Evolutionary conservation across 495 filamentous ascomycete species (phyloP).

Genomic region (Ramalina peruviana): DNA sequence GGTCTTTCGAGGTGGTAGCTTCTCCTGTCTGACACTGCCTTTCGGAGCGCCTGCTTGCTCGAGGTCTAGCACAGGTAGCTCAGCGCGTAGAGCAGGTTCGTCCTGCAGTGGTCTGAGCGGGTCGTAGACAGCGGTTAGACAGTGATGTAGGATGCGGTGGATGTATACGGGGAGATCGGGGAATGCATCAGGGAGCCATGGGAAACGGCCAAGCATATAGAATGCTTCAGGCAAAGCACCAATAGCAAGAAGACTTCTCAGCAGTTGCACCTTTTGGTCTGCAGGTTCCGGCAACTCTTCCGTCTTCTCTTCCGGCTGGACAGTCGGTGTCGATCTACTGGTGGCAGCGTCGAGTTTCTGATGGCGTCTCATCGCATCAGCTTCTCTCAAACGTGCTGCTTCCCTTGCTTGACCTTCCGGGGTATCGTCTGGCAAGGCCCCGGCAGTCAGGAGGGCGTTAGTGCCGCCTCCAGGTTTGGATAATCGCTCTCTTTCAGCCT

Average conservation of each 20-base stretch:
- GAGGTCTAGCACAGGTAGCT: constrained; percentile 36
- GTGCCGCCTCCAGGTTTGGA: constrained; percentile 48
- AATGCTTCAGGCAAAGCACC: constrained; percentile 88
- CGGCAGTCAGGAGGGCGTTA: constrained; percentile 87
- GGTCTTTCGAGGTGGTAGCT: constrained; percentile 43
- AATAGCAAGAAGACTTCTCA: constrained; percentile 76
- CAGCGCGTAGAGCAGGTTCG: constrained; percentile 25
- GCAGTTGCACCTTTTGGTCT: constrained; percentile 79
- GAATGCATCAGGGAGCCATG: constrained; percentile 74
- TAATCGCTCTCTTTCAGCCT: constrained; percentile 59
- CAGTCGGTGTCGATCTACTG: constrained; percentile 29
- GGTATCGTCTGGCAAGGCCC: constrained; percentile 74
- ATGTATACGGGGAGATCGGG: constrained; percentile 66
- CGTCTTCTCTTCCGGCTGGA: constrained; percentile 38
- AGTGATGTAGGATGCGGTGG: constrained; percentile 71
- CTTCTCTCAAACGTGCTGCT: constrained; percentile 29
- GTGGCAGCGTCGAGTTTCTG: constrained; percentile 38
- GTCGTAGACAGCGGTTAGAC: constrained; percentile 54
- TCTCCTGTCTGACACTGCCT: constrained; percentile 44
- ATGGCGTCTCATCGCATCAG: constrained; percentile 23
- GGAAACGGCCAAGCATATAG: constrained; percentile 81
- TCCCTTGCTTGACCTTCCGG: constrained; percentile 15
- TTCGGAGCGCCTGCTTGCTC: constrained; percentile 53
- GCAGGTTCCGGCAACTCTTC: constrained; percentile 58
- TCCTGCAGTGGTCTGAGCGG: constrained; percentile 33